These are phyloP conservation scores for Rosa chinensis DNA, from an alignment of 306 rosid species.

Conservation along the genomic window DNA sequence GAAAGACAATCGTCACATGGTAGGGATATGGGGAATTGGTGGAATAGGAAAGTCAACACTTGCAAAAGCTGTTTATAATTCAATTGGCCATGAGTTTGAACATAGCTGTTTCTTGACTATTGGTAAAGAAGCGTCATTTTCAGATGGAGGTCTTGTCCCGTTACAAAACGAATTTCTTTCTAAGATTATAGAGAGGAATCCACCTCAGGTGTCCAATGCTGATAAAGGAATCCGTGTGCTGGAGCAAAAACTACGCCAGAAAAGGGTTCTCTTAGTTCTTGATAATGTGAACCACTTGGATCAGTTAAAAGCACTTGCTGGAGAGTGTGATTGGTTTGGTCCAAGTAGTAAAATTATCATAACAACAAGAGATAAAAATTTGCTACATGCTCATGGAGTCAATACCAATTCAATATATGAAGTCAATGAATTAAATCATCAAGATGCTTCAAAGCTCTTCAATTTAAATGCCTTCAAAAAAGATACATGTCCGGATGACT, in stretches of 20 bases:
- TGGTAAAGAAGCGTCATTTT: not conserved
- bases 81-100: not conserved
- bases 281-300: not conserved
- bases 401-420: not conserved
- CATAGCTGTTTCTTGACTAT: not conserved
- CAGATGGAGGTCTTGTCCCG: not conserved
- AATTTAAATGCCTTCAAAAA: not conserved
- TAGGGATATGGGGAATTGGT: not conserved
- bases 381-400: not conserved
- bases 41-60: not conserved
- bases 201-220: not conserved
- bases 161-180: not conserved
- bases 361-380: slow-evolving; percentile 9
- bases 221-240: not conserved
- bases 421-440: not conserved
- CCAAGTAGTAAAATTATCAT: not conserved
- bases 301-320: not conserved
- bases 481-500: fast-evolving
- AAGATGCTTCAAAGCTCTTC: not conserved
- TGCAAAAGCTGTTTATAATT: not conserved
- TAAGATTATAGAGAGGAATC: not conserved
- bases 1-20: not conserved
- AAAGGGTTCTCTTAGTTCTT: not conserved
- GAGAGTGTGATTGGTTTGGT: not conserved
- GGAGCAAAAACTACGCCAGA: fast-evolving